Evolutionary conservation across 495 filamentous ascomycete genomes (phyloP), one percentile per base, ranked within the genome.

Genomic region (Cetradonia linearis): DNA sequence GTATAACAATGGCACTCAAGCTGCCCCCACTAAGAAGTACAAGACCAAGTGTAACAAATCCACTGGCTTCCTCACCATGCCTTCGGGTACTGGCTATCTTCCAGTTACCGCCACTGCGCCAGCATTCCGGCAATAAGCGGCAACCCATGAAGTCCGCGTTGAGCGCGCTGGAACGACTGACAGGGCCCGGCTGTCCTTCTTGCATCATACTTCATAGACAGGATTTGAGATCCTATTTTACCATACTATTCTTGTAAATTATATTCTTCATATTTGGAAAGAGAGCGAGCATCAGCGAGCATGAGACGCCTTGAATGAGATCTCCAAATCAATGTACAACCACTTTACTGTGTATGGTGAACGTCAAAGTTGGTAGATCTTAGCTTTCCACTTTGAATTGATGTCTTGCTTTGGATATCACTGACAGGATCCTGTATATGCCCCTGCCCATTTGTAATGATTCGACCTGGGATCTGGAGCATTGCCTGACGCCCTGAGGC

Each of bases 21-120:
- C 71, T 44, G 61, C 60, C 47, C 58, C 62, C 40, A 23, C 42
- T 46, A 63, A 65, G 62, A 63, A 66, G 65, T 34, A 54, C 31
- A 69, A 64, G 67, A 69, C 49, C 66, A 63, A 65, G 65, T 59
- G 68, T 66, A 50, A 73, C 48, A 6, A 36, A 18, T 67, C 73
- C 47, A 71, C 71, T 28, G 72, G 72, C 61, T 74, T 77, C 65
- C 62, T 71, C 56, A 73, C 72, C 53, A 71, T 64, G 52, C 52
- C 66, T 5, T 61, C 59, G n/a, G 59, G 48, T n/a, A 61, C 54
- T 56, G 54, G 54, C 23, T 56, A 40, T 14, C 38, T 37, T 23
- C 36, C 54, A 13, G 34, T 44, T 18, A 42, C 34, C 11, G 33
- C 53, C 14, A 56, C 54, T 56, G 36, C 54, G 13, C 13, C 25